Evolutionary conservation across 257 asterid species (phyloP).

Genomic region (Verbena officinalis): DNA sequence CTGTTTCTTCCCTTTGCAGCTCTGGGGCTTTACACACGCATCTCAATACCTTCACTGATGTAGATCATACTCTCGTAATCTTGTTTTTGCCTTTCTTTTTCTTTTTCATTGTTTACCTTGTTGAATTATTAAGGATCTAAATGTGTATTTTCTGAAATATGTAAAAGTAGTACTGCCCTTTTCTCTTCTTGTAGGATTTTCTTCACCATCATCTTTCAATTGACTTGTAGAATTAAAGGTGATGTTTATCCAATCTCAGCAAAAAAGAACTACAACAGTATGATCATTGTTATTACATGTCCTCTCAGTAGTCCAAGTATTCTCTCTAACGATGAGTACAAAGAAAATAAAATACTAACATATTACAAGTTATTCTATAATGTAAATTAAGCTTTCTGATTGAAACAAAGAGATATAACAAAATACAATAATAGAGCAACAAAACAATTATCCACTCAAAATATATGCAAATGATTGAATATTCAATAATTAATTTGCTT

Average conservation of each 20-base stretch:
- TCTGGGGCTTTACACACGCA: constrained; percentile 88
- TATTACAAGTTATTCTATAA: too few species aligned
- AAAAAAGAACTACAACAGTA: background rate
- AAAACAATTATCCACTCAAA: background rate
- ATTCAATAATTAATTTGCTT: constrained; percentile 48
- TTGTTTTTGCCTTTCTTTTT: background rate
- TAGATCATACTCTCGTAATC: background rate
- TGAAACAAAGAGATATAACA: background rate
- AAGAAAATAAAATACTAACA: too few species aligned
- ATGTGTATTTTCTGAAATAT: constrained; percentile 19
- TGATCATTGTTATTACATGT: too few species aligned
- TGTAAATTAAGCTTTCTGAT: too few species aligned
- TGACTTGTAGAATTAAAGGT: constrained; percentile 11
- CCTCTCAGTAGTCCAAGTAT: too few species aligned
- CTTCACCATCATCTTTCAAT: background rate
- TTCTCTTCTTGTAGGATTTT: background rate
- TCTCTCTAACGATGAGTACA: too few species aligned
- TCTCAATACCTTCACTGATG: constrained; percentile 58
- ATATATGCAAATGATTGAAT: background rate
- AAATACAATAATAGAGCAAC: background rate
- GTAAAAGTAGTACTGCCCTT: constrained; percentile 1
- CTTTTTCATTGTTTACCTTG: background rate
- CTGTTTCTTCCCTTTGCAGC: constrained; percentile 53
- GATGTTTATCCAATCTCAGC: constrained; percentile 12
- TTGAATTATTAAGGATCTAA: constrained; percentile 13